phyloP scores from a whole-genome alignment of 495 filamentous ascomycete species.

The Tuber aestivum region DNA sequence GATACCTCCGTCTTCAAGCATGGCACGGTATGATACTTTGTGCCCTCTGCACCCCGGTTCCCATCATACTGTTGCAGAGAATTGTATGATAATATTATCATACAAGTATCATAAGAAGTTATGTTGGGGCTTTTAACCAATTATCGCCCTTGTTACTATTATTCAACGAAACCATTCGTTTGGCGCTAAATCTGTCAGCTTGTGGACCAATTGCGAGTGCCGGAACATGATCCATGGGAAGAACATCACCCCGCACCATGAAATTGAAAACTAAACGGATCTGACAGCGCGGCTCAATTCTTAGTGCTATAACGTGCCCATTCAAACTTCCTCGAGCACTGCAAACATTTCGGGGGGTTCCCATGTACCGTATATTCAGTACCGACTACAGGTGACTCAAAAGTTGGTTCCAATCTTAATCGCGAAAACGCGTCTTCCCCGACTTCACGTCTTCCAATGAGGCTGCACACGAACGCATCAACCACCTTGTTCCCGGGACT shows the following conservation, averaged over 20 bases:
- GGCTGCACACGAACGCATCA: neutral
- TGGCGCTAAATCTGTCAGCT: neutral
- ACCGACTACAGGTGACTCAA: neutral
- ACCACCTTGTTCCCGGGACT: neutral
- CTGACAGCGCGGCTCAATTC: neutral
- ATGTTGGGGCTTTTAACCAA: neutral
- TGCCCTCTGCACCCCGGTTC: neutral
- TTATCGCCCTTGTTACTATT: neutral
- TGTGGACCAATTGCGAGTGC: neutral
- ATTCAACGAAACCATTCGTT: neutral
- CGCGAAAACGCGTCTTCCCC: conserved; percentile 3
- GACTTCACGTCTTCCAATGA: neutral
- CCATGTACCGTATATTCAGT: neutral
- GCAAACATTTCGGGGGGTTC: neutral
- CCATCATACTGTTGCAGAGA: neutral
- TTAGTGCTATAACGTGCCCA: neutral
- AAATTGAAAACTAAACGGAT: neutral
- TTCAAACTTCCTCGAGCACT: neutral
- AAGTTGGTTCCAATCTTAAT: neutral
- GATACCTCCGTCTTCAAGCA: neutral
- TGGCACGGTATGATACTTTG: too few species aligned
- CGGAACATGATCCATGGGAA: neutral
- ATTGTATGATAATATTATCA: too few species aligned
- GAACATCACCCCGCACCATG: neutral
- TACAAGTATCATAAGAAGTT: too few species aligned